Evolutionary conservation across 805 yeast species (phyloP).

Genomic region (Lipomyces kockii): DNA sequence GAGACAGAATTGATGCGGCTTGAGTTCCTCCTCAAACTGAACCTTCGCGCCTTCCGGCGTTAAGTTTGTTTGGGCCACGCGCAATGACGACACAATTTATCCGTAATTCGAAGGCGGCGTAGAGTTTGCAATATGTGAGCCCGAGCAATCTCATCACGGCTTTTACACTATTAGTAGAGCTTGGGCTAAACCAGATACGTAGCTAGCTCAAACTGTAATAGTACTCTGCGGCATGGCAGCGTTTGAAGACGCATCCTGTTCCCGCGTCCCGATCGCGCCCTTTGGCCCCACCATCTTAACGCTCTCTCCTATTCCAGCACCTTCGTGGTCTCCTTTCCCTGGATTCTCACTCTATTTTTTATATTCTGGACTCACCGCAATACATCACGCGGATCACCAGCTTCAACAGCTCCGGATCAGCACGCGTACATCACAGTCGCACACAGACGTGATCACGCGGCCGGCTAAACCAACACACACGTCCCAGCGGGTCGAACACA

Average conservation of each 20-base stretch:
- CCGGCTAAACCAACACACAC: background rate
- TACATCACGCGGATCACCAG: background rate
- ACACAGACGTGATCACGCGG: background rate
- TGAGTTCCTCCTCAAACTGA: background rate
- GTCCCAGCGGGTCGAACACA: background rate
- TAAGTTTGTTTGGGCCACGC: background rate
- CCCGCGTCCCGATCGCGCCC: background rate
- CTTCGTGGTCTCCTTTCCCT: background rate
- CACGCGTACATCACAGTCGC: background rate
- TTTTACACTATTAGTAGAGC: background rate
- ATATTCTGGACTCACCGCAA: background rate
- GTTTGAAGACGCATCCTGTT: background rate
- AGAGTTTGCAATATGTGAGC: background rate
- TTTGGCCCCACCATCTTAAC: background rate
- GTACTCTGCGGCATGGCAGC: background rate
- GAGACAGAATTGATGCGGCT: background rate
- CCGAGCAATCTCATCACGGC: background rate
- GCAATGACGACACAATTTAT: background rate
- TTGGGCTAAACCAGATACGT: background rate
- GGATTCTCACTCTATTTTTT: background rate
- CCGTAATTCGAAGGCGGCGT: background rate
- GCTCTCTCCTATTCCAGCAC: background rate
- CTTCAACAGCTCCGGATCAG: background rate
- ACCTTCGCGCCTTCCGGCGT: background rate
- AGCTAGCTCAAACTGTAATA: background rate